Evolutionary conservation across 257 asterid species (phyloP).

Genomic region (Plantago ovata): DNA sequence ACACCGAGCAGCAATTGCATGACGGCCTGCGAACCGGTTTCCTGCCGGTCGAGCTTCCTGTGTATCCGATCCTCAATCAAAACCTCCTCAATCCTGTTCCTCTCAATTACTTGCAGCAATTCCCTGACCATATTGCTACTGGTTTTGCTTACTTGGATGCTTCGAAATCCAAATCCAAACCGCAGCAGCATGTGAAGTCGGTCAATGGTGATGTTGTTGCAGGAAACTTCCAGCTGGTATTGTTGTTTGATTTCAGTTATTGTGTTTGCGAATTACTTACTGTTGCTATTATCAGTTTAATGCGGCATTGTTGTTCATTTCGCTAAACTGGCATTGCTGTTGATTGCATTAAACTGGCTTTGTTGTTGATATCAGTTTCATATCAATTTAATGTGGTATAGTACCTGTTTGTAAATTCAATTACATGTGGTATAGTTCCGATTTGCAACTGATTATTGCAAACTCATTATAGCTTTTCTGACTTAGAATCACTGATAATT

Average conservation of each 20-base stretch:
- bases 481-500: too few relatives aligned
- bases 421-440: too few relatives aligned
- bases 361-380: not conserved
- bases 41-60: conserved; percentile 69
- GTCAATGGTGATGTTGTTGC: not conserved
- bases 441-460: too few relatives aligned
- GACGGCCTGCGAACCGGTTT: conserved; percentile 83
- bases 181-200: too few relatives aligned
- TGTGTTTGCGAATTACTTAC: not conserved
- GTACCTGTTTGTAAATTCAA: too few relatives aligned
- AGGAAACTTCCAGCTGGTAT: conserved; percentile 35
- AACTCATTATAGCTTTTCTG: too few relatives aligned
- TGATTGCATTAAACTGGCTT: not conserved
- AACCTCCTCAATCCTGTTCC: conserved; percentile 61
- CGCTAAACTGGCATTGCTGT: too few relatives aligned
- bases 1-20: conserved; percentile 71
- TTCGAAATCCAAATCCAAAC: conserved; percentile 1
- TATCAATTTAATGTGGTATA: too few relatives aligned
- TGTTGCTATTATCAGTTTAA: too few relatives aligned
- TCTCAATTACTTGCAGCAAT: conserved; percentile 63
- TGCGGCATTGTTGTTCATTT: too few relatives aligned
- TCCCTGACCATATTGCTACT: conserved; percentile 73
- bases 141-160: conserved; percentile 60
- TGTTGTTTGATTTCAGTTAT: conserved; percentile 7
- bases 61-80: conserved; percentile 73